Base-by-base conservation (phyloP, 768 basidiomycete genomes). In the Boletus reticuloceps region DNA sequence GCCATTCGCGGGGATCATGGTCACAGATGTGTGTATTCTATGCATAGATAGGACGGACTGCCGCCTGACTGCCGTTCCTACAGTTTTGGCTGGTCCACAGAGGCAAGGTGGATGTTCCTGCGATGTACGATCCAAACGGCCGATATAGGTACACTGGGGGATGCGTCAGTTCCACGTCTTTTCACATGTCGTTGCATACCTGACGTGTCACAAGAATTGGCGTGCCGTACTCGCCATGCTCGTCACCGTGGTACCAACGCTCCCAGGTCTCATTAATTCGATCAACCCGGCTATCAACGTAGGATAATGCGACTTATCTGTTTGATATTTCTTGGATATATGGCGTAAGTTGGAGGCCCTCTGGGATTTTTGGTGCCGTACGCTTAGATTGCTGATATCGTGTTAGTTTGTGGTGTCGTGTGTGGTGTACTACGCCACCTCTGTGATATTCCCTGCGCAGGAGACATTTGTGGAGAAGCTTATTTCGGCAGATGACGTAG, bases 241-340 rank as follows among this genome's bases (percentile, higher is more conserved):
- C 12, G 65, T 93, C 20, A 69, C 89, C 5, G 83, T 91, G 0
- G 77, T 82, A 1, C 88, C 88, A 5, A 84, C 79, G 54, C 63
- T 95, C 17, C 92, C 92, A 1, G 92, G 93, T 3, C 77, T 95
- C 47, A 81, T 89, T 55, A 79, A 82, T 62, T 83, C 82, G 40
- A 91, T 96, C 71, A 86, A 89, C 63, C 68, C 81, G 3, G 74
- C 69, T 13, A 81, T 94, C 64, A 51, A 75, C 0, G 83, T 91
- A 38, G 89, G 88, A n/a, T n/a, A 75, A 80, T 36, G 79, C 77
- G 2, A 67, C 64, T 4, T 79, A 76, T 52, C 63, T 90, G 13
- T 92, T 86, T 64, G 82, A 88, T 64, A 77, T 93, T 54, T 81
- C 87, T 3, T 94, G 88, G 84, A 65, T 94, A 27, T 89, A 86